Evolutionary conservation across 495 filamentous ascomycete genomes (phyloP).

Genomic region (Penicillium maclennaniae): DNA sequence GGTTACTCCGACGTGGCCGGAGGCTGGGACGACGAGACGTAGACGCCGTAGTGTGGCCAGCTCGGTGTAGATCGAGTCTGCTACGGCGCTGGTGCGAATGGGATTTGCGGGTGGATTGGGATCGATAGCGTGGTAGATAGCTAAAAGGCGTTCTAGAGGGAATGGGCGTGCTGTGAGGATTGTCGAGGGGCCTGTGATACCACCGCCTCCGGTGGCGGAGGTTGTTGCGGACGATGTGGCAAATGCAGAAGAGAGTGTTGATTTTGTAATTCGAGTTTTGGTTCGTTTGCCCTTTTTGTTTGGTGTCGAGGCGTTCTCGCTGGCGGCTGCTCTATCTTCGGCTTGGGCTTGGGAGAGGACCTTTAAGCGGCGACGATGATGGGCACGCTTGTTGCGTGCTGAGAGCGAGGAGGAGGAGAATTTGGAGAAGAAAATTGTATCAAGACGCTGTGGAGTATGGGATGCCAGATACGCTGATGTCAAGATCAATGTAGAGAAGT

Average conservation of each 20-base stretch:
- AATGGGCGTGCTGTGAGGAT: slow-evolving; percentile 77
- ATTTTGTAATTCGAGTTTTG: slow-evolving; percentile 50
- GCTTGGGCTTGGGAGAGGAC: slow-evolving; percentile 42
- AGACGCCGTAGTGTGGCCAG: slow-evolving; percentile 79
- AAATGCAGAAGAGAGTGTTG: slow-evolving; percentile 38
- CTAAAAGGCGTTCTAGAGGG: slow-evolving; percentile 78
- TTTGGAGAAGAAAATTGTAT: slow-evolving; percentile 82
- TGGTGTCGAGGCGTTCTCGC: slow-evolving; percentile 26
- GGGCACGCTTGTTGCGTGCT: slow-evolving; percentile 47
- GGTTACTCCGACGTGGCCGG: slow-evolving; percentile 36
- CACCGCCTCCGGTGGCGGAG: slow-evolving; percentile 32
- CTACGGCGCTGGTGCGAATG: slow-evolving; percentile 41
- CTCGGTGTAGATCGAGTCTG: slow-evolving; percentile 64
- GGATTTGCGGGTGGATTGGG: slow-evolving; percentile 58
- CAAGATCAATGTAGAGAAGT: slow-evolving; percentile 77
- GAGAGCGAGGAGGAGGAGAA: slow-evolving; percentile 54
- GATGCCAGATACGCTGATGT: slow-evolving; percentile 89
- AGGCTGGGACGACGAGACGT: slow-evolving; percentile 63
- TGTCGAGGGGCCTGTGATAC: slow-evolving; percentile 61
- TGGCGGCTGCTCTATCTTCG: slow-evolving; percentile 31
- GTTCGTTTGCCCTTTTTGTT: slow-evolving; percentile 35
- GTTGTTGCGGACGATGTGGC: slow-evolving; percentile 39
- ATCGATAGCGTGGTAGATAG: slow-evolving; percentile 78
- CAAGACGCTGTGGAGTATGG: slow-evolving; percentile 74
- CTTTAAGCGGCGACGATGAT: slow-evolving; percentile 54